Conservation (phyloP, 805 yeast genomes). For the Debaryomyces maramus region DNA sequence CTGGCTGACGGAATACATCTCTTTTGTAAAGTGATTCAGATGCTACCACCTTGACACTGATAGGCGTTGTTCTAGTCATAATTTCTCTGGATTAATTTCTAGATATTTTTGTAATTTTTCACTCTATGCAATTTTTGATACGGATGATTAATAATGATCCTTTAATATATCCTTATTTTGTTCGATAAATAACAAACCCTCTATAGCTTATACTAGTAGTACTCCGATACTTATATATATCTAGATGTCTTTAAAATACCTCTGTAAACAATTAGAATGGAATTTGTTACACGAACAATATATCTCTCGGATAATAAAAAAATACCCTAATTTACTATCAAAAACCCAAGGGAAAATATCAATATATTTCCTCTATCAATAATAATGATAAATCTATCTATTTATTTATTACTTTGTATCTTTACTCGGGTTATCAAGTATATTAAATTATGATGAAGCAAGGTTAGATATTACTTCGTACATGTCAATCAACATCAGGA, state of each 20-base stretch:
- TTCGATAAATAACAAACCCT: background rate
- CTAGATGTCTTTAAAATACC: too few relatives aligned
- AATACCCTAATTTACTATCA: background rate
- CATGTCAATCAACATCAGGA: background rate
- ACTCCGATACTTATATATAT: too few relatives aligned
- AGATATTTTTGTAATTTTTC: background rate
- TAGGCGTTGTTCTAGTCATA: constrained; percentile 21
- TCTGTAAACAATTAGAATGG: too few relatives aligned
- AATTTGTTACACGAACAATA: background rate
- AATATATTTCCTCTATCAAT: background rate
- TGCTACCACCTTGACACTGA: constrained; percentile 80
- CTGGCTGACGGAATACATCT: constrained; percentile 94
- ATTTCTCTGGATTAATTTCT: background rate
- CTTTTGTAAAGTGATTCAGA: constrained; percentile 95
- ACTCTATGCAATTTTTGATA: background rate
- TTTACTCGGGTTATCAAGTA: too few relatives aligned
- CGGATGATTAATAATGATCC: background rate
- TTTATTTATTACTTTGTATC: too few relatives aligned
- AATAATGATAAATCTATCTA: background rate
- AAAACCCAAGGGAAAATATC: background rate
- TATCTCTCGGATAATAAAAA: background rate
- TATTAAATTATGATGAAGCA: background rate
- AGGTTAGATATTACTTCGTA: background rate
- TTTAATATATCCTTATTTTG: background rate
- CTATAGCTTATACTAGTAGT: too few relatives aligned